Evolutionary conservation across 768 basidiomycete genomes (phyloP).

Genomic region (Rhizopogon vinicolor): DNA sequence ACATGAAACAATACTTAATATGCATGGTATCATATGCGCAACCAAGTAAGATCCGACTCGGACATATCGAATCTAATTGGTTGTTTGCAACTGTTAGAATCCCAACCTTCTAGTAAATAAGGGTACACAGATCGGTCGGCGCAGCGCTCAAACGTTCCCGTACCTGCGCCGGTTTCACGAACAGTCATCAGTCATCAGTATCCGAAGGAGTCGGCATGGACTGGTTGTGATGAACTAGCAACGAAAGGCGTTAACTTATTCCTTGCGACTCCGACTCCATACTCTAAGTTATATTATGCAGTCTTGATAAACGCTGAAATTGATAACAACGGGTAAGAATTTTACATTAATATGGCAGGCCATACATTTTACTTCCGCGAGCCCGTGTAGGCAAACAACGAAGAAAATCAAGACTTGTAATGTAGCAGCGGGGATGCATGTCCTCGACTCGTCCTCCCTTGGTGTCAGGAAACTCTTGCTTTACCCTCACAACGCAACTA

Average conservation of each 20-base stretch:
- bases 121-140: not conserved
- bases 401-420: not conserved
- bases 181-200: not conserved
- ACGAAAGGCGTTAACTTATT: not conserved
- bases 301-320: not conserved
- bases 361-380: constrained; percentile 20
- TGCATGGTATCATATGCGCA: too few relatives aligned
- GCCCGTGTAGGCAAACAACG: constrained; percentile 3
- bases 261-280: not conserved
- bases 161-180: too few relatives aligned
- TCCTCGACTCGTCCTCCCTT: not conserved
- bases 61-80: not conserved
- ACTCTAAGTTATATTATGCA: too few relatives aligned
- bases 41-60: too few relatives aligned
- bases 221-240: too few relatives aligned
- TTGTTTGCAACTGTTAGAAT: not conserved
- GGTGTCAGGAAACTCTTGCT: not conserved
- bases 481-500: constrained; percentile 22
- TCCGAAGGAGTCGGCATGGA: not conserved
- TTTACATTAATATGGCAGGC: constrained; percentile 6
- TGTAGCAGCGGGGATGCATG: not conserved
- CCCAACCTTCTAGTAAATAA: not conserved
- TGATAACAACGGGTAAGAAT: not conserved
- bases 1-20: not conserved
- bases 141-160: too few relatives aligned